Conservation (phyloP, 768 basidiomycete species). For the Tricholoma sp. region DNA sequence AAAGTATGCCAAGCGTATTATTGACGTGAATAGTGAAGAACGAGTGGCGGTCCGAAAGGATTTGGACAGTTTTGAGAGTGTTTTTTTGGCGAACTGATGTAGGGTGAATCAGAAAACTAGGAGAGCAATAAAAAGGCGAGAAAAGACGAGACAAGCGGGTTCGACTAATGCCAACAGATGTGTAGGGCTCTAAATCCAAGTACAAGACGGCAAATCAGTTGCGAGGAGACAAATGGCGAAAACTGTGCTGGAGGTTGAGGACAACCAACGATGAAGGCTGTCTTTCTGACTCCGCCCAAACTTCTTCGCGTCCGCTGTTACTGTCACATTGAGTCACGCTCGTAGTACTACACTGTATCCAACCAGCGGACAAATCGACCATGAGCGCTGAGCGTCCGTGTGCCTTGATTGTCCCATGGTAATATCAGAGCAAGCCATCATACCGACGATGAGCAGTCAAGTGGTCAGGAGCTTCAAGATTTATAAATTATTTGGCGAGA, state of each 20-base stretch:
- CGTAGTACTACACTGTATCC: too few species aligned
- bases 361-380: too few species aligned
- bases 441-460: too few species aligned
- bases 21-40: constrained; percentile 19
- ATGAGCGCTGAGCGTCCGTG: too few species aligned
- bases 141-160: constrained; percentile 22
- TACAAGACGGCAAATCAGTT: constrained; percentile 19
- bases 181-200: constrained; percentile 17
- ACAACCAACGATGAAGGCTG: constrained; percentile 40
- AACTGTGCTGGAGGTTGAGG: constrained; percentile 39
- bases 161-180: constrained; percentile 13
- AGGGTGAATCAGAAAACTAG: constrained; percentile 22
- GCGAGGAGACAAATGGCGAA: constrained; percentile 23
- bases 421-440: too few species aligned
- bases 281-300: constrained; percentile 43
- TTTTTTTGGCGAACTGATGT: constrained; percentile 27
- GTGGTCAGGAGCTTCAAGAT: background rate
- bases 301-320: constrained; percentile 28
- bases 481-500: background rate
- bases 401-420: too few species aligned
- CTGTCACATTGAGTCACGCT: constrained; percentile 1
- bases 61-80: constrained; percentile 24
- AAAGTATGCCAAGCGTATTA: constrained; percentile 23
- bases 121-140: constrained; percentile 24
- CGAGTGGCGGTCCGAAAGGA: constrained; percentile 16